Conservation (phyloP, 371 early-diverging fungal genomes). For the Pancytospora epiphaga region DNA sequence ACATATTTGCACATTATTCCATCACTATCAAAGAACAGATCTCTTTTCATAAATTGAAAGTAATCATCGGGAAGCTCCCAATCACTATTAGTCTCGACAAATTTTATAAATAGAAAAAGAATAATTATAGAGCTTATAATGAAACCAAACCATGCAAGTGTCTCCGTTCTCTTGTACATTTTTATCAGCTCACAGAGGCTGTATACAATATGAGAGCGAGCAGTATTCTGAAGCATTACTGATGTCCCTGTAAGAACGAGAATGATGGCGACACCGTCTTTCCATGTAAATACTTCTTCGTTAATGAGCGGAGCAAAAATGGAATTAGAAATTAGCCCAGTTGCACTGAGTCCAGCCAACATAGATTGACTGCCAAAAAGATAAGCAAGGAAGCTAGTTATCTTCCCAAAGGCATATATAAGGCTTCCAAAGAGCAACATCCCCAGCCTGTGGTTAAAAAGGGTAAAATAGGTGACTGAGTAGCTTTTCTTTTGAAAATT, state of each 20-base stretch:
- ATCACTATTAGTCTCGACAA: constrained; percentile 66
- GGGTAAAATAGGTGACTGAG: constrained; percentile 51
- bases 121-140: constrained; percentile 63
- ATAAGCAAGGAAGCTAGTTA: constrained; percentile 68
- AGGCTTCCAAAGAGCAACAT: constrained; percentile 63
- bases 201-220: constrained; percentile 63
- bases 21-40: constrained; percentile 52
- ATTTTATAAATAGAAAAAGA: constrained; percentile 62
- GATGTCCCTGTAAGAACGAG: constrained; percentile 70
- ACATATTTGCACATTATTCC: constrained; percentile 52
- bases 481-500: constrained; percentile 73
- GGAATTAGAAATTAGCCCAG: constrained; percentile 70
- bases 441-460: constrained; percentile 32
- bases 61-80: constrained; percentile 48
- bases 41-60: constrained; percentile 37
- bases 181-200: constrained; percentile 67
- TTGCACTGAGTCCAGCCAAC: constrained; percentile 69
- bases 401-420: constrained; percentile 67
- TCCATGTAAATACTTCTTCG: constrained; percentile 65
- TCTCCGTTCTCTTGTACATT: constrained; percentile 64
- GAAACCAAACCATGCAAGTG: constrained; percentile 66
- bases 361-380: constrained; percentile 75
- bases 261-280: constrained; percentile 67
- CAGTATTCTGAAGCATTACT: constrained; percentile 67
- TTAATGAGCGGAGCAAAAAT: constrained; percentile 73